A percentile compares a stretch with the other conserved stretches of the same genome.
phyloP scores from a whole-genome alignment of 1,139 yeast species.

The Sugiyamaella paludigena region DNA sequence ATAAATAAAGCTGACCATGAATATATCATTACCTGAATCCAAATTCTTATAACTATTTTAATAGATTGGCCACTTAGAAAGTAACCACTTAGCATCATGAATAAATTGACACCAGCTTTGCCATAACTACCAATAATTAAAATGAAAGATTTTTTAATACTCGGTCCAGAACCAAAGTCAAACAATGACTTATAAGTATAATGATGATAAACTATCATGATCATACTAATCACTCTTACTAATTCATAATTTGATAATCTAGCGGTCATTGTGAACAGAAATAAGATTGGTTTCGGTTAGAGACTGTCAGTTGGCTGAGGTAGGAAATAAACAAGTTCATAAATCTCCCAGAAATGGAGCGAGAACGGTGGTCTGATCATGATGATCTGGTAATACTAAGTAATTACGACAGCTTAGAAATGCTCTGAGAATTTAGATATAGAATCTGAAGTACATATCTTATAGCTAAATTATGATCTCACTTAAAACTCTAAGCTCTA shows the following conservation, averaged over 20 bases:
- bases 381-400: too few species aligned
- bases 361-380: too few species aligned
- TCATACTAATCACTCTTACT: conserved; percentile 16
- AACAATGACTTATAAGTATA: conserved; percentile 12
- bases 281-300: not conserved
- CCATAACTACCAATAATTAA: conserved; percentile 10
- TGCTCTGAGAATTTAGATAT: too few species aligned
- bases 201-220: conserved; percentile 16
- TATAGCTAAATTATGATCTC: too few species aligned
- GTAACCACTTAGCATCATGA: conserved; percentile 14
- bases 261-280: not conserved
- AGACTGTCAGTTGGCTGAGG: too few species aligned
- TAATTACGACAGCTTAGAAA: too few species aligned
- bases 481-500: too few species aligned
- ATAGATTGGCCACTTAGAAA: conserved; percentile 12
- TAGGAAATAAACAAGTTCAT: too few species aligned
- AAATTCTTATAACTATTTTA: conserved; percentile 10
- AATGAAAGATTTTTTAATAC: not conserved
- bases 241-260: conserved; percentile 18
- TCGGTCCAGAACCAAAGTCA: conserved; percentile 6
- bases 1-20: conserved; percentile 11
- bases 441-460: too few species aligned
- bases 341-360: too few species aligned
- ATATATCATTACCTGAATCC: conserved; percentile 11
- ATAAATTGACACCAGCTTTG: conserved; percentile 14